phyloP scores from a whole-genome alignment of 2,329 filamentous ascomycete species.

The Penicillium janthinellum region DNA sequence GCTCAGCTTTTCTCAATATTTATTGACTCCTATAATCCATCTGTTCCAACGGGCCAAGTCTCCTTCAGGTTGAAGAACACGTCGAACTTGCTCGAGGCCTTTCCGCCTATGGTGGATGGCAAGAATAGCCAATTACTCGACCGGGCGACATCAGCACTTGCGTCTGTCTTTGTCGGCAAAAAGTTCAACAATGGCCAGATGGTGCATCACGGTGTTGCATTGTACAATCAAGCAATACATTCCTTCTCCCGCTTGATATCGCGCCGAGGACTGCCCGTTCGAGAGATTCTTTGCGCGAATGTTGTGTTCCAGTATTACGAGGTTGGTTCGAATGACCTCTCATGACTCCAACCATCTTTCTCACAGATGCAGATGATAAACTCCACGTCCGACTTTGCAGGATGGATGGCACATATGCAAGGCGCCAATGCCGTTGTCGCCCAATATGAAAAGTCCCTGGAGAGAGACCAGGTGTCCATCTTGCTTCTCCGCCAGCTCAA shows the following conservation, averaged over 20 bases:
- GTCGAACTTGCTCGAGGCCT: constrained; percentile 12
- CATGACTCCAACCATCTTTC: not conserved
- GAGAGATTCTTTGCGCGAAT: constrained; percentile 20
- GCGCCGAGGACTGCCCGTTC: constrained; percentile 9
- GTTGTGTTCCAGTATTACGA: constrained; percentile 22
- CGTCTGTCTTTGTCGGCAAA: constrained; percentile 21
- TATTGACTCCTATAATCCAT: constrained; percentile 20
- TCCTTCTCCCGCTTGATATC: constrained; percentile 15
- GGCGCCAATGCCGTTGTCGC: constrained; percentile 20
- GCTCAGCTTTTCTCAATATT: constrained; percentile 21
- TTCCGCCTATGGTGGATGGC: constrained; percentile 14
- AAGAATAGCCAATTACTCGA: constrained; percentile 19
- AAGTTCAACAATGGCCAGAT: constrained; percentile 16
- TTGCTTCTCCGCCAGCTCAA: constrained; percentile 18
- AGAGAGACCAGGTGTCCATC: constrained; percentile 11
- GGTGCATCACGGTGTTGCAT: constrained; percentile 11
- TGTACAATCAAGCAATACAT: constrained; percentile 20
- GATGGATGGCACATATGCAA: constrained; percentile 22
- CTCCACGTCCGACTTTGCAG: constrained; percentile 17
- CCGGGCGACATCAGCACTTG: constrained; percentile 18
- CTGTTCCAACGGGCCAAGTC: constrained; percentile 8
- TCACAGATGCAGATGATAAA: constrained; percentile 15
- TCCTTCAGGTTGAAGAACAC: constrained; percentile 12
- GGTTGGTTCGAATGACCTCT: constrained; percentile 1
- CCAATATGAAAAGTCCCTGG: constrained; percentile 12